phyloP scores from a whole-genome alignment of 2,329 filamentous ascomycete genomes.

The Dactylellina parvicollis region DNA sequence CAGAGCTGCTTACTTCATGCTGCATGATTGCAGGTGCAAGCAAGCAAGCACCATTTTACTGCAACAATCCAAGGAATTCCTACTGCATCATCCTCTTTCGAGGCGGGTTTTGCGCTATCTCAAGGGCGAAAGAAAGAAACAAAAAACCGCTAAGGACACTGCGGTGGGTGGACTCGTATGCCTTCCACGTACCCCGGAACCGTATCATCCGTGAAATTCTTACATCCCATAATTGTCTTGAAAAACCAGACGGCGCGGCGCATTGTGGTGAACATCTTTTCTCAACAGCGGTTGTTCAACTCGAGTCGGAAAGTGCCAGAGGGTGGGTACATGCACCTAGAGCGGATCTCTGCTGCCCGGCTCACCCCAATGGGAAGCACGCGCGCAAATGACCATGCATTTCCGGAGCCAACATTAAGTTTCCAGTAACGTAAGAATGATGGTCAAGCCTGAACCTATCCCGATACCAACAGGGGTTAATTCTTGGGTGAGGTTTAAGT shows the following conservation, averaged over 20 bases:
- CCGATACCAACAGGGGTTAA: slow-evolving; percentile 28
- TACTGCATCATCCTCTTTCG: slow-evolving; percentile 18
- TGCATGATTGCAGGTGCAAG: neutral
- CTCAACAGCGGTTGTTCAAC: slow-evolving; percentile 23
- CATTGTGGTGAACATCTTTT: slow-evolving; percentile 23
- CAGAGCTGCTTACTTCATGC: neutral
- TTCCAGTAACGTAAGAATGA: slow-evolving; percentile 1
- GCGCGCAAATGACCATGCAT: slow-evolving; percentile 18
- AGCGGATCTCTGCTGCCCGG: neutral
- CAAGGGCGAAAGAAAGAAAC: neutral
- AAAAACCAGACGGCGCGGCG: slow-evolving; percentile 6
- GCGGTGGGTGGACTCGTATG: slow-evolving; percentile 34
- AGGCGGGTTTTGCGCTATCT: slow-evolving; percentile 23
- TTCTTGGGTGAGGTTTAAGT: neutral
- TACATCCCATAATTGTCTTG: slow-evolving; percentile 29
- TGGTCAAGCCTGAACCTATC: slow-evolving; percentile 6
- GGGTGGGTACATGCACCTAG: slow-evolving; percentile 18
- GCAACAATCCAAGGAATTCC: neutral
- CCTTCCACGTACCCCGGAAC: slow-evolving; percentile 35
- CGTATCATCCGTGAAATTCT: slow-evolving; percentile 44
- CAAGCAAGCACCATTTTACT: neutral
- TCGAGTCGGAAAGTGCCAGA: slow-evolving; percentile 33
- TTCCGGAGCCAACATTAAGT: neutral
- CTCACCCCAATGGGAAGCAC: slow-evolving; percentile 19
- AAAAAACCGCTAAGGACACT: slow-evolving; percentile 40